Conservation (phyloP, 768 basidiomycete genomes). For the Boletus tylopilopsis region DNA sequence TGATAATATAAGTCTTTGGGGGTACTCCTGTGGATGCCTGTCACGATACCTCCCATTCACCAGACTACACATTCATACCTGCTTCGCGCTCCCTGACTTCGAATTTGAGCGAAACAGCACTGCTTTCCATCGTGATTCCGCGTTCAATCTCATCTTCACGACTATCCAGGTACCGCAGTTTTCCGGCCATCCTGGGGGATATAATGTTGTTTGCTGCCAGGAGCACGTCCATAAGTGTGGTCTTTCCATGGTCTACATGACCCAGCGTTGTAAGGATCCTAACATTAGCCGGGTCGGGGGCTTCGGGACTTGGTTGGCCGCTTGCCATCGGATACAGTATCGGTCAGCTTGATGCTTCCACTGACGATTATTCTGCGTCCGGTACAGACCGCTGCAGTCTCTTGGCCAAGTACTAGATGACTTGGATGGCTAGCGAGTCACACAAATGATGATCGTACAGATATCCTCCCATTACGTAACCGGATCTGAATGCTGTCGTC, state of each 20-base stretch:
- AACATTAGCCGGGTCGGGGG: constrained; percentile 42
- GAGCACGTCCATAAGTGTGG: constrained; percentile 90
- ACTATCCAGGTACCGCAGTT: constrained; percentile 92
- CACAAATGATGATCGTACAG: too few relatives aligned
- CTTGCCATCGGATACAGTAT: constrained; percentile 19
- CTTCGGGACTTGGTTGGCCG: constrained; percentile 13
- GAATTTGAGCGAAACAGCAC: constrained; percentile 88
- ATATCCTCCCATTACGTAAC: constrained; percentile 12
- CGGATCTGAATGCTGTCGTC: too few relatives aligned
- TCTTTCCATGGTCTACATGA: constrained; percentile 96
- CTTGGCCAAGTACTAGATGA: neutral
- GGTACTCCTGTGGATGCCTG: constrained; percentile 46
- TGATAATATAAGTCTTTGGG: constrained; percentile 76
- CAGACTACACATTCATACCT: constrained; percentile 44
- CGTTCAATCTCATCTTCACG: constrained; percentile 96
- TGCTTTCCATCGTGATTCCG: constrained; percentile 99
- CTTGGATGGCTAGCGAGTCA: too few relatives aligned
- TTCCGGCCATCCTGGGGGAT: constrained; percentile 90
- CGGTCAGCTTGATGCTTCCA: neutral
- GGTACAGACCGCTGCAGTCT: too few relatives aligned
- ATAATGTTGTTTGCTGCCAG: constrained; percentile 98
- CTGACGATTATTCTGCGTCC: neutral
- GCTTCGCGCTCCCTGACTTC: constrained; percentile 67
- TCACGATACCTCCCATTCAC: constrained; percentile 23
- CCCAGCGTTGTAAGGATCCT: constrained; percentile 84